These are phyloP conservation scores for Phytophthora tentaculata DNA, from an alignment of 352 stramenopile genomes.

Conservation along the genomic window DNA sequence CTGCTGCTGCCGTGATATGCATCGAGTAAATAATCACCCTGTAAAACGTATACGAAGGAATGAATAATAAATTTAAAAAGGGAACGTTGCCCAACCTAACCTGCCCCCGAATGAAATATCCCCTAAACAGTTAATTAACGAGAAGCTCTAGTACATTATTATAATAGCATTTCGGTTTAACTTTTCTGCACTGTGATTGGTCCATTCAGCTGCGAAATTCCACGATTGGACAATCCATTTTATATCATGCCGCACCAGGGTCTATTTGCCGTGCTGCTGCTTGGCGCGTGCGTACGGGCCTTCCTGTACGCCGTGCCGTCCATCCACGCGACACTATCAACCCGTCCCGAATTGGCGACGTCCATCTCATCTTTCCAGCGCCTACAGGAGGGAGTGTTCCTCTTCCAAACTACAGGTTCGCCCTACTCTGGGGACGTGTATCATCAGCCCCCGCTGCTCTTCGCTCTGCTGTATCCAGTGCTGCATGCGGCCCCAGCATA, in stretches of 20 bases:
- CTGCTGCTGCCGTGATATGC: too few relatives aligned
- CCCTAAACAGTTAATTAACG: too few relatives aligned
- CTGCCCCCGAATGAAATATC: too few relatives aligned
- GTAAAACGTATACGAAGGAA: too few relatives aligned
- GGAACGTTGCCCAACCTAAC: too few relatives aligned
- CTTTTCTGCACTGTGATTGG: background rate
- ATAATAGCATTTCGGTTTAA: too few relatives aligned
- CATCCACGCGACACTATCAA: conserved; percentile 47
- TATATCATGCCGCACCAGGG: background rate
- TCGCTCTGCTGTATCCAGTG: conserved; percentile 69
- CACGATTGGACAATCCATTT: conserved; percentile 2
- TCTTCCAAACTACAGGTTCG: conserved; percentile 51
- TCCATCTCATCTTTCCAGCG: conserved; percentile 66
- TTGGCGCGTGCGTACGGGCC: conserved; percentile 46
- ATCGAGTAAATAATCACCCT: too few relatives aligned
- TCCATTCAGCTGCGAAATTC: background rate
- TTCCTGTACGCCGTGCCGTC: conserved; percentile 43
- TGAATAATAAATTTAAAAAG: too few relatives aligned
- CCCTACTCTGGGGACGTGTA: conserved; percentile 84
- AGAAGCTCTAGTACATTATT: too few relatives aligned
- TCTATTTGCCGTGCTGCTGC: conserved; percentile 25
- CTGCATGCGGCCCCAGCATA: conserved; percentile 26
- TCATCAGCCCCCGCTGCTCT: conserved; percentile 83
- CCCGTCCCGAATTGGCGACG: conserved; percentile 73
- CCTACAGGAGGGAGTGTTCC: conserved; percentile 64